A percentile compares a stretch with the other conserved stretches of the same genome.
phyloP scores from a whole-genome alignment of 768 basidiomycete species.

The Flagelloscypha sp. region DNA sequence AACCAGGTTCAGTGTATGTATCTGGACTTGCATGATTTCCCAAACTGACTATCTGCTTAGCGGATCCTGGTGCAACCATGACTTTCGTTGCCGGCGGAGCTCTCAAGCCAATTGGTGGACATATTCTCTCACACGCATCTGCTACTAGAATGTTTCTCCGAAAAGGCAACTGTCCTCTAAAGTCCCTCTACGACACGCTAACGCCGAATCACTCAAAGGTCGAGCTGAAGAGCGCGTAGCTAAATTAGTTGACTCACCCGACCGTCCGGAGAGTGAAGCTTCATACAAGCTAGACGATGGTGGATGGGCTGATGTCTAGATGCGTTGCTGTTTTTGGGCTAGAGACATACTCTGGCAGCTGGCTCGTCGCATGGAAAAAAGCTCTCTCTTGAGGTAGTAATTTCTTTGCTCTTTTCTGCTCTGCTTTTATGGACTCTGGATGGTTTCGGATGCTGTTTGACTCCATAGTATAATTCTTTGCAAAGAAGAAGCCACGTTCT shows the following conservation, averaged over 20 bases:
- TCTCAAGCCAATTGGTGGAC: conserved; percentile 85
- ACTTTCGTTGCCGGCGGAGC: conserved; percentile 93
- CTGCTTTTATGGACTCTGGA: neutral
- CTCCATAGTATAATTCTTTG: no score
- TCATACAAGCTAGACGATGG: conserved; percentile 89
- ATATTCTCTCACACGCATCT: conserved; percentile 85
- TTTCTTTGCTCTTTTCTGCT: neutral
- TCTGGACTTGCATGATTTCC: neutral
- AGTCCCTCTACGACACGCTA: no score
- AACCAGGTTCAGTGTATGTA: conserved; percentile 84
- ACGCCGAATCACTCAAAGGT: conserved; percentile 36
- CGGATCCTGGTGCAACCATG: conserved; percentile 92
- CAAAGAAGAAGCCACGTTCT: no score
- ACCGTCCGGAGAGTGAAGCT: conserved; percentile 83
- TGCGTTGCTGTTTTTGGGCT: conserved; percentile 2
- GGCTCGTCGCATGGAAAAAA: conserved; percentile 4
- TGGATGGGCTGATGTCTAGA: conserved; percentile 79
- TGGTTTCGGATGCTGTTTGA: no score
- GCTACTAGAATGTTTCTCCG: conserved; percentile 79
- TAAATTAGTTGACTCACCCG: conserved; percentile 84
- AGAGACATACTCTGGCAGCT: conserved; percentile 4
- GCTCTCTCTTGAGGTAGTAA: conserved; percentile 4
- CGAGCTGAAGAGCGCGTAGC: conserved; percentile 88
- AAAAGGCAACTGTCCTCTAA: conserved; percentile 46
- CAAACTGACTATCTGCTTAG: conserved; percentile 26